Conservation (phyloP, 139 green algal genomes). For the Pycnococcus provasolii region DNA sequence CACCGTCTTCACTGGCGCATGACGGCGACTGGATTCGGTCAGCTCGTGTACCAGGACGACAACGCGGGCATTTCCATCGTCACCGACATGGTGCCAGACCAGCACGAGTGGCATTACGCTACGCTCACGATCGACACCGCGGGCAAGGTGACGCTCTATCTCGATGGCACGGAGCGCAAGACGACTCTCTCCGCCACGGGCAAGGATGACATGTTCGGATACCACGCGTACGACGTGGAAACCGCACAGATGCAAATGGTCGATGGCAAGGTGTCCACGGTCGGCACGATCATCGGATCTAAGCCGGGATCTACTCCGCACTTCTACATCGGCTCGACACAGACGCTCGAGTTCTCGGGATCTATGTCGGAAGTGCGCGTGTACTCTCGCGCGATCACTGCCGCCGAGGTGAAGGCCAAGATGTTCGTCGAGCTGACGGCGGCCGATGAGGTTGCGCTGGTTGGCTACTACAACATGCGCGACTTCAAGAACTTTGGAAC, state of each 20-base stretch:
- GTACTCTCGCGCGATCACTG: background rate
- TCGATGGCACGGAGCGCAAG: constrained; percentile 18
- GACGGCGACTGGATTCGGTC: background rate
- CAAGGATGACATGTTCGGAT: background rate
- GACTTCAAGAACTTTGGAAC: constrained; percentile 3
- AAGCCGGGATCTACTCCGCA: background rate
- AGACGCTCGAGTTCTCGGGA: background rate
- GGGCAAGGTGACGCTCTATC: constrained; percentile 17
- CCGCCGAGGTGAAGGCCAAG: background rate
- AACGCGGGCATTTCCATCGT: background rate
- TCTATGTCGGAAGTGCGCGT: constrained; percentile 22
- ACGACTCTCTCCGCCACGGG: background rate
- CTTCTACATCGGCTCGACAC: constrained; percentile 23
- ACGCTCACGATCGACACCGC: constrained; percentile 13
- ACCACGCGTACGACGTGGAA: background rate
- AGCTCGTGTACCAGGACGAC: constrained; percentile 12
- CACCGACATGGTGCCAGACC: background rate
- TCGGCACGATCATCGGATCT: background rate
- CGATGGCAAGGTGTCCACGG: background rate
- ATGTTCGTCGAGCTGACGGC: constrained; percentile 3
- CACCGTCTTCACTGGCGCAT: constrained; percentile 24
- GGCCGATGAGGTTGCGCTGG: constrained; percentile 12
- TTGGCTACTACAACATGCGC: constrained; percentile 23
- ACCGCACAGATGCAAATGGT: background rate
- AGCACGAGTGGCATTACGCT: constrained; percentile 18